Evolutionary conservation across 1,284 basidiomycete species (phyloP), one percentile per base, ranked within the genome.

Genomic region (Tetrapyrgos nigripes): DNA sequence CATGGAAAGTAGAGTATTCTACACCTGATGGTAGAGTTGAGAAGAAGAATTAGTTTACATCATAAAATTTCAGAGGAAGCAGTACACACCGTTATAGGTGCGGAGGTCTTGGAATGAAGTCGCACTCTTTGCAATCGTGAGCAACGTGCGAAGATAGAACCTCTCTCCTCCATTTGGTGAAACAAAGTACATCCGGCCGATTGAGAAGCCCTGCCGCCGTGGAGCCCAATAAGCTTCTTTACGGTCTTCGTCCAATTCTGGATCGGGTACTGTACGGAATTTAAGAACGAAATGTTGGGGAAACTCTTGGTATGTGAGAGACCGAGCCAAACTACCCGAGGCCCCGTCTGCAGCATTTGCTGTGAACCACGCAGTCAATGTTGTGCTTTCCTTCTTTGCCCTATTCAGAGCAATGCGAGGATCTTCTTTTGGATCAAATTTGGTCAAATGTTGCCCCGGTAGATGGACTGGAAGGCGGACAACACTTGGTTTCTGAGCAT

Each of bases 331-430:
- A 35, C 31, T 51, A 2, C 31, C 50, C 6, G 23, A 33, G 14
- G 14, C 24, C 9, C 23, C 43, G 0, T 60, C 64, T 56, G 73
- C 58, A 0, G 61, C 51, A 65, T 83, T 83, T 0, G 75, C 75
- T 1, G 69, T 68, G 62, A 83, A 82, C 62, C 70, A 83, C 3
- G 68, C 78, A 9, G 75, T 76, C 0, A 81, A 69, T 1, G 61
- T 64, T 3, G 76, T 79, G 2, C 65, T 49, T 14, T 68, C 63
- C 4, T 8, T 8, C 21, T 8, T 54, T 11, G 66, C 75, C 10
- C 66, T 62, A 0, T 65, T 56, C 0, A 73, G 37, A 5, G 79
- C 59, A 9, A 53, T 53, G 11, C 69, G 50, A 37, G 70, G 9
- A 67, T 60, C 26, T 35, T 75, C 67, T 55, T 73, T 48, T 6